Evolutionary conservation across 106 monocot species (phyloP).

Genomic region (Acorus calamus): DNA sequence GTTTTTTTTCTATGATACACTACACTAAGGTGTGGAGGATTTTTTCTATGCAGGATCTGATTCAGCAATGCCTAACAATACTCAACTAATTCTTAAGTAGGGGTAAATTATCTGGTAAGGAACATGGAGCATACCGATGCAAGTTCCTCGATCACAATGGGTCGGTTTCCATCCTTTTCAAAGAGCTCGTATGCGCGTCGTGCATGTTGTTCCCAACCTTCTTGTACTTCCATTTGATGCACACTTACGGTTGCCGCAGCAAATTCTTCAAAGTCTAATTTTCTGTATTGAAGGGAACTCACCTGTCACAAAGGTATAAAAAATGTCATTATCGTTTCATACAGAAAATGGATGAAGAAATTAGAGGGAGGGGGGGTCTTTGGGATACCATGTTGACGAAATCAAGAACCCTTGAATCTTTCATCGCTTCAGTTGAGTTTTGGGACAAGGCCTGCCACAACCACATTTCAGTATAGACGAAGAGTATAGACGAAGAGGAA

Average conservation of each 20-base stretch:
- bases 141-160: conserved; percentile 95
- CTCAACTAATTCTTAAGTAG: no score
- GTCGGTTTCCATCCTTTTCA: conserved; percentile 83
- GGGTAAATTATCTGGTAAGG: not conserved
- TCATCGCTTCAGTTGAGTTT: conserved; percentile 84
- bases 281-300: conserved; percentile 81
- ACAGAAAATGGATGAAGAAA: not conserved
- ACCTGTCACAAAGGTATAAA: conserved; percentile 31
- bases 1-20: no score
- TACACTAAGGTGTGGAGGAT: no score
- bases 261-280: conserved; percentile 95
- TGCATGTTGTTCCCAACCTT: conserved; percentile 89
- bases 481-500: not conserved
- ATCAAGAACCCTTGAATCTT: conserved; percentile 87
- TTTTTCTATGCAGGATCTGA: no score
- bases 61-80: no score
- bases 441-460: conserved; percentile 52
- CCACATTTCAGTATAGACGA: not conserved
- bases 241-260: conserved; percentile 72
- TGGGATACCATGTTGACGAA: conserved; percentile 60
- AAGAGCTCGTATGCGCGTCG: conserved; percentile 80
- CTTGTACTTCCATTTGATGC: conserved; percentile 74
- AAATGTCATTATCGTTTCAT: not conserved
- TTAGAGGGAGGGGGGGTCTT: not conserved
- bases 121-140: conserved; percentile 54